Percentiles rank a stretch among this genome's conserved stretches.
Conservation (phyloP, 2,329 filamentous ascomycete genomes). For the Colletotrichum euphorbiae region DNA sequence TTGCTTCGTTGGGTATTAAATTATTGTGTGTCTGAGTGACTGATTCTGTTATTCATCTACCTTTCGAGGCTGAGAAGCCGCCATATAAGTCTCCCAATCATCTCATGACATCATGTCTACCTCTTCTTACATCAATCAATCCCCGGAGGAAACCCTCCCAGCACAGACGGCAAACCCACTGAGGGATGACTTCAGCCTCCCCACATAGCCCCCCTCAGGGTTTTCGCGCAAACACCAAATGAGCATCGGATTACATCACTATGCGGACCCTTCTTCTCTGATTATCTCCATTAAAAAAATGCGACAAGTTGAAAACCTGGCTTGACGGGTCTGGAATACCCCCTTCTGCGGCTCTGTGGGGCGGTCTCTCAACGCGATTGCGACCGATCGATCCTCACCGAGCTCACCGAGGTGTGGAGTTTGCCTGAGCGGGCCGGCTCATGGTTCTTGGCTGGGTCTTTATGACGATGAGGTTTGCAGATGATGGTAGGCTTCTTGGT, state of each 20-base stretch:
- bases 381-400: slow-evolving; percentile 26
- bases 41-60: background rate
- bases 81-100: slow-evolving; percentile 17
- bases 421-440: background rate
- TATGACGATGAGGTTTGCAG: background rate
- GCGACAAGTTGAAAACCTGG: background rate
- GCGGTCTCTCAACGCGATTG: background rate
- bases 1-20: background rate
- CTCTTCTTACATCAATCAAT: slow-evolving; percentile 33
- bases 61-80: background rate
- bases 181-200: slow-evolving; percentile 38
- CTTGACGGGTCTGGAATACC: background rate
- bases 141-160: slow-evolving; percentile 17
- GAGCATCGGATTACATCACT: slow-evolving; percentile 35
- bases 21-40: background rate
- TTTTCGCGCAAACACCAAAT: background rate
- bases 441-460: background rate
- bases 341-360: background rate
- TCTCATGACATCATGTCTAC: slow-evolving; percentile 34
- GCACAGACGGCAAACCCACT: slow-evolving; percentile 25
- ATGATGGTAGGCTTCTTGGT: background rate
- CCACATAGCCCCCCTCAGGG: slow-evolving; percentile 24
- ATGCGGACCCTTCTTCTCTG: background rate
- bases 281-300: background rate
- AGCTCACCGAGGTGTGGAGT: slow-evolving; percentile 18